These are phyloP conservation scores for Apiotrichum porosum DNA, from an alignment of 1,284 basidiomycete species.

Conservation along the genomic window DNA sequence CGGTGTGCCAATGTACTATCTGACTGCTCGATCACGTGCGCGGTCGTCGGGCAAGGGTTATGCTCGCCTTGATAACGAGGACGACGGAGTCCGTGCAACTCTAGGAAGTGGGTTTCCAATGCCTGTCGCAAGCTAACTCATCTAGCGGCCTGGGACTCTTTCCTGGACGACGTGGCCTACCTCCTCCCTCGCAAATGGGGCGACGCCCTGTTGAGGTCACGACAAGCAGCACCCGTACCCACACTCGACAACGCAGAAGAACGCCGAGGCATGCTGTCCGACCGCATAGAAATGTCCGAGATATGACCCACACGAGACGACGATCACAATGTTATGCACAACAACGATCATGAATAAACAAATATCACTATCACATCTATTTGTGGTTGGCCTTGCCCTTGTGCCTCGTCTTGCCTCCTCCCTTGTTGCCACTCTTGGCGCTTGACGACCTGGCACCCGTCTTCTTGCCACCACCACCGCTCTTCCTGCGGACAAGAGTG, in stretches of 20 bases:
- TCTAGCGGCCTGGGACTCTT: constrained; percentile 28
- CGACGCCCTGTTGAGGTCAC: neutral
- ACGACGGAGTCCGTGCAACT: constrained; percentile 19
- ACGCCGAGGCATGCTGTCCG: constrained; percentile 20
- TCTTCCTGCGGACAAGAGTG: constrained; percentile 12
- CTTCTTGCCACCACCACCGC: constrained; percentile 8
- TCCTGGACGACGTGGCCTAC: constrained; percentile 24
- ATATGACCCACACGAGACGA: neutral
- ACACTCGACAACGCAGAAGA: constrained; percentile 8
- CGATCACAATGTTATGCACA: neutral
- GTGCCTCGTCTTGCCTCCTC: neutral
- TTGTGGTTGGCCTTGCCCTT: no score
- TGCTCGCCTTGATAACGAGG: constrained; percentile 6
- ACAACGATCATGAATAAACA: neutral
- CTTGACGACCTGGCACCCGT: no score
- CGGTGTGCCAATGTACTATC: constrained; percentile 78
- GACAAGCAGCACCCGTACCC: neutral
- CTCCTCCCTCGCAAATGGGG: constrained; percentile 12
- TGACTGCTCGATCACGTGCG: constrained; percentile 54
- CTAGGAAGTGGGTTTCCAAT: constrained; percentile 18
- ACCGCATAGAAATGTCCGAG: constrained; percentile 35
- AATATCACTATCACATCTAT: neutral
- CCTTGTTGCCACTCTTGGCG: constrained; percentile 6
- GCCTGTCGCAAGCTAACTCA: neutral
- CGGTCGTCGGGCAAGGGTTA: constrained; percentile 7